A percentile compares a stretch with the other conserved stretches of the same genome.
These are phyloP conservation scores for Vigna mungo DNA, from an alignment of 306 rosid species.

Conservation along the genomic window DNA sequence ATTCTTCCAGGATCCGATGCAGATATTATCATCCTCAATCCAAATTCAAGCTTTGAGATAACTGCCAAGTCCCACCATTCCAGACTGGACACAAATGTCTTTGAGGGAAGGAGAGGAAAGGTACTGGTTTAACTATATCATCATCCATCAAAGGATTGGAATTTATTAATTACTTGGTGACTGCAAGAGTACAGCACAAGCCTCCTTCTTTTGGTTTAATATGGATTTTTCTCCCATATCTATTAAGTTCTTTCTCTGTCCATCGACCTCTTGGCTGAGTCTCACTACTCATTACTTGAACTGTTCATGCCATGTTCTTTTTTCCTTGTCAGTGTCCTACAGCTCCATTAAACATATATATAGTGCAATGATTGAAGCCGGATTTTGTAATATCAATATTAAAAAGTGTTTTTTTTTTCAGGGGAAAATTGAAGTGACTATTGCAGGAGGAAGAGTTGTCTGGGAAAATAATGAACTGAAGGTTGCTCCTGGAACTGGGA, in stretches of 20 bases:
- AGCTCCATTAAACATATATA: neutral
- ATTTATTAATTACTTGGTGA: constrained; percentile 17
- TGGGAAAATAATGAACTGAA: constrained; percentile 38
- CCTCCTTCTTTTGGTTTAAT: neutral
- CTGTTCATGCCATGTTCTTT: constrained; percentile 24
- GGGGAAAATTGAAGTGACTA: constrained; percentile 35
- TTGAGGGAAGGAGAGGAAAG: constrained; percentile 93
- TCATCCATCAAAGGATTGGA: constrained; percentile 9
- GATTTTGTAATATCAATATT: constrained; percentile 16
- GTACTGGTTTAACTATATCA: constrained; percentile 51
- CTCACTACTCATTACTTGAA: no score
- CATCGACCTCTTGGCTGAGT: no score
- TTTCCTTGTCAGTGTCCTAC: neutral
- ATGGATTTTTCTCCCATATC: neutral
- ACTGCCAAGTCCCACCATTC: constrained; percentile 86
- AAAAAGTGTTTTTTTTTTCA: constrained; percentile 22
- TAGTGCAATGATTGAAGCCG: neutral
- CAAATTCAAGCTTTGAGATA: constrained; percentile 84
- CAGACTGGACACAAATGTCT: constrained; percentile 81
- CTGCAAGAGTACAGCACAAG: neutral
- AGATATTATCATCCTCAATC: constrained; percentile 90
- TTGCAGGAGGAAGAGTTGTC: constrained; percentile 3
- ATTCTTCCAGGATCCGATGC: constrained; percentile 92
- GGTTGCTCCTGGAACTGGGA: constrained; percentile 79
- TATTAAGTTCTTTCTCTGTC: neutral